Base-by-base conservation (phyloP, 2,329 filamentous ascomycete species). In the Grosmannia huntii region DNA sequence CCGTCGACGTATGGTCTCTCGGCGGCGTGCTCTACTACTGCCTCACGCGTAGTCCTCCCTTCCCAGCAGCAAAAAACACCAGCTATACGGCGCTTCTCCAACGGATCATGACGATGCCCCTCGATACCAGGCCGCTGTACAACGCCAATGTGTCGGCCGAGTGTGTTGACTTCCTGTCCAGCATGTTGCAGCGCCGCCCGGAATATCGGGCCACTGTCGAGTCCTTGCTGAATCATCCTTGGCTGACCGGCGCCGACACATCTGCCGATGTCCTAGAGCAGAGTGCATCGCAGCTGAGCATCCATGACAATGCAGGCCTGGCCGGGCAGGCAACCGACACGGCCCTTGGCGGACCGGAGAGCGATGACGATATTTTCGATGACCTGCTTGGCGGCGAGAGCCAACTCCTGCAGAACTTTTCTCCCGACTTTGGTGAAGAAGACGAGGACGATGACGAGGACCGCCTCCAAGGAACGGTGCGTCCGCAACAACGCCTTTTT, bases 1-100 rank as follows among this genome's bases (percentile, higher is more conserved):
- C 90, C 1, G 89, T 97, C 36, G 94, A 99, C 68, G 88, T 96
- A 62, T 99, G 94, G 92, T 97, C 94, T 0, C 82, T 96, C 53
- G 94, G 89, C 19, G 94, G 91, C 16, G 94, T 99, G 1, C 73
- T 97, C 6, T 99, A 90, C 73, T 94, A 88, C 66, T 78, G 89
- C 7, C 75, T 99, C n/a, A 90, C 86, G 5, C 83, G 82, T 12
- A 78, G 79, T 33, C 87, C 92, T 31, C 92, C 94, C 0, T 97
- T 89, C 68, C 86, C 86, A 31, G 90, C 88, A 19, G 83, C 84
- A 62, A 83, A 81, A 31, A 89, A 90, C 64, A 83, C 86, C 55
- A 85, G 83, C 62, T 88, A 92, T 61, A 84, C 84, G 4, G 86
- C 89, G 64, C 85, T 97, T 71, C 80, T 96, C 60, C 78, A 89